phyloP scores from a whole-genome alignment of 306 rosid species.

The Medicago lupulina region DNA sequence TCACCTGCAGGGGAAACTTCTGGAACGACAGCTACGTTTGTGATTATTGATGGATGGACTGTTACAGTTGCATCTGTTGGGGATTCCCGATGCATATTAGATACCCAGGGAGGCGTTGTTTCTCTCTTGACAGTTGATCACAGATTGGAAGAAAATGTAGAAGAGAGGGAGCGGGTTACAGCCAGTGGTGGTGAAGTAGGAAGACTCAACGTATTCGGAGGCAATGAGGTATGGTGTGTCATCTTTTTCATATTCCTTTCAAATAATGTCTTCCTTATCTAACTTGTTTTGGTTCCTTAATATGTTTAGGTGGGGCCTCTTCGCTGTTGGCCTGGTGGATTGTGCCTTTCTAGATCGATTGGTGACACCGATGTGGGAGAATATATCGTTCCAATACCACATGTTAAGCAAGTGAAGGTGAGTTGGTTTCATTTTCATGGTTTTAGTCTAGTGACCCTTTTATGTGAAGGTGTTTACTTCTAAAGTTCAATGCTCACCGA shows the following conservation, averaged over 20 bases:
- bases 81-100: conserved; percentile 81
- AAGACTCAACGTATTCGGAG: conserved; percentile 89
- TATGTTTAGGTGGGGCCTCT: conserved; percentile 82
- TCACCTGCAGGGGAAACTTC: conserved; percentile 88
- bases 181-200: conserved; percentile 99
- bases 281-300: conserved; percentile 30
- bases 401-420: conserved; percentile 97
- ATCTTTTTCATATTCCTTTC: conserved; percentile 37
- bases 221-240: conserved; percentile 65
- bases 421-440: conserved; percentile 31
- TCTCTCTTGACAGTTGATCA: conserved; percentile 94
- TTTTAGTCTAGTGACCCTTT: conserved; percentile 29
- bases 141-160: conserved; percentile 89
- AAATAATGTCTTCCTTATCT: background rate
- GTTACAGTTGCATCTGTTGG: conserved; percentile 98
- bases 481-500: conserved; percentile 30
- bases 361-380: conserved; percentile 95
- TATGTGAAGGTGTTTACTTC: conserved; percentile 5
- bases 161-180: conserved; percentile 94
- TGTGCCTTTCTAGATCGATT: conserved; percentile 93
- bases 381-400: conserved; percentile 91
- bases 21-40: conserved; percentile 97
- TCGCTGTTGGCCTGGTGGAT: conserved; percentile 99
- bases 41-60: conserved; percentile 93
- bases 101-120: conserved; percentile 87